These are phyloP conservation scores for Sordariomycetes sp. DNA, from an alignment of 2,329 filamentous ascomycete genomes.

Conservation along the genomic window DNA sequence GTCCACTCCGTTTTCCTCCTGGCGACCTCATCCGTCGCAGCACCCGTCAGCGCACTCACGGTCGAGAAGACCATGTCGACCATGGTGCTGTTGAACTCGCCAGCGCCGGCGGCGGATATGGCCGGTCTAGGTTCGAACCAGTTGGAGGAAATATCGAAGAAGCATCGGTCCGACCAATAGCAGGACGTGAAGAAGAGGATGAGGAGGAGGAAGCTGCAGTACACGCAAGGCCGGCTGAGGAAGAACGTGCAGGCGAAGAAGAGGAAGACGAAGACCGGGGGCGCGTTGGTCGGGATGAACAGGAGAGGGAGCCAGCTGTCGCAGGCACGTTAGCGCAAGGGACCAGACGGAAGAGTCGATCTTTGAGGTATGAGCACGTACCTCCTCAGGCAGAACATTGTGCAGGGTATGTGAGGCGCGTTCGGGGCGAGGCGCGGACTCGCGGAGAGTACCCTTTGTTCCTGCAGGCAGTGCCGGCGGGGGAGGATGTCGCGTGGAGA, in stretches of 20 bases:
- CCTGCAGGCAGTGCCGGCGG: background rate
- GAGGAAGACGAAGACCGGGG: conserved; percentile 74
- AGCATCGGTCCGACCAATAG: conserved; percentile 80
- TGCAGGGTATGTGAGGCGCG: conserved; percentile 8
- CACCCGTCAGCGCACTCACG: conserved; percentile 54
- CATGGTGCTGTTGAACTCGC: conserved; percentile 36
- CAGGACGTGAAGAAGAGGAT: conserved; percentile 89
- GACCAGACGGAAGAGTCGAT: background rate
- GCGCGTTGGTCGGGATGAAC: conserved; percentile 80
- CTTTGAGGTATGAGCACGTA: conserved; percentile 15
- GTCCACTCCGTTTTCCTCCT: conserved; percentile 55
- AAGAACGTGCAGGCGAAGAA: conserved; percentile 92
- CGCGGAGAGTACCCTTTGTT: background rate
- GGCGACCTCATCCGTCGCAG: conserved; percentile 53
- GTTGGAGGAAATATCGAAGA: conserved; percentile 85
- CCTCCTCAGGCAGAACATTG: conserved; percentile 56
- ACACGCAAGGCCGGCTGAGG: conserved; percentile 91
- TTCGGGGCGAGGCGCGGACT: background rate
- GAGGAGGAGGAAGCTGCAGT: conserved; percentile 91
- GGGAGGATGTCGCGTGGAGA: background rate
- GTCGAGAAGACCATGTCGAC: conserved; percentile 57
- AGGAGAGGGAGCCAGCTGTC: conserved; percentile 74
- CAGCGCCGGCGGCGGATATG: conserved; percentile 16
- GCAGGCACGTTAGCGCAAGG: background rate
- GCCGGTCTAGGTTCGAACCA: conserved; percentile 76